These are phyloP conservation scores for Cucumis melo DNA, from an alignment of 306 rosid genomes.

Conservation along the genomic window DNA sequence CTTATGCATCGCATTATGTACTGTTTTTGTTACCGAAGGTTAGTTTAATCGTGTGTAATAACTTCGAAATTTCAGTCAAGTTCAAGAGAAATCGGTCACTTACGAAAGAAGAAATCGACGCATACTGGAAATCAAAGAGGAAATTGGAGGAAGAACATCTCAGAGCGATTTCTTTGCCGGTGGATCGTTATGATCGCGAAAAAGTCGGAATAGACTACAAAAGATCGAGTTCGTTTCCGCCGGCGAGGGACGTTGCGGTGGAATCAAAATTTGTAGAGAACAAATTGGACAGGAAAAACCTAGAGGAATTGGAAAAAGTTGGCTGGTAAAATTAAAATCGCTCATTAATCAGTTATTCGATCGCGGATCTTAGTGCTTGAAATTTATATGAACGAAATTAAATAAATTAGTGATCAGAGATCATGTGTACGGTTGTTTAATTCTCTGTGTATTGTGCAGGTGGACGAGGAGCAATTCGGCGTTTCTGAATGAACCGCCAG, in stretches of 20 bases:
- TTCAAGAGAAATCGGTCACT: slow-evolving; percentile 39
- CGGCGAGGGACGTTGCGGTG: not conserved
- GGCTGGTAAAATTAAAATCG: slow-evolving; percentile 31
- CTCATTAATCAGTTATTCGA: not conserved
- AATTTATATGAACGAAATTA: not conserved
- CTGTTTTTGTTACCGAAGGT: not conserved
- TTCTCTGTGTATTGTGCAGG: slow-evolving; percentile 24
- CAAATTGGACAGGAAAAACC: slow-evolving; percentile 13
- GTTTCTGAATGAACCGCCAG: slow-evolving; percentile 75
- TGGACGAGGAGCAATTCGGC: slow-evolving; percentile 87
- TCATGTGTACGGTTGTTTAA: not conserved
- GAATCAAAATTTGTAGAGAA: not conserved
- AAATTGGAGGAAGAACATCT: slow-evolving; percentile 34
- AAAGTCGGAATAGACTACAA: slow-evolving; percentile 5
- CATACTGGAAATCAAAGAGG: slow-evolving; percentile 12
- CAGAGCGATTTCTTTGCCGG: slow-evolving; percentile 24
- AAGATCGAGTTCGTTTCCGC: slow-evolving; percentile 17
- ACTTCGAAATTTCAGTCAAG: slow-evolving; percentile 9
- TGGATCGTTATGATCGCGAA: slow-evolving; percentile 9
- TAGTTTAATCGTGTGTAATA: not conserved
- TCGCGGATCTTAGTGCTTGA: too few relatives aligned
- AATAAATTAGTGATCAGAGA: not conserved
- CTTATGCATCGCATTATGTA: not conserved
- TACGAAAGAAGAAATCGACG: slow-evolving; percentile 24
- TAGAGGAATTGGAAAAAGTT: slow-evolving; percentile 28